phyloP scores from a whole-genome alignment of 257 asterid species.

The Rauvolfia tetraphylla region DNA sequence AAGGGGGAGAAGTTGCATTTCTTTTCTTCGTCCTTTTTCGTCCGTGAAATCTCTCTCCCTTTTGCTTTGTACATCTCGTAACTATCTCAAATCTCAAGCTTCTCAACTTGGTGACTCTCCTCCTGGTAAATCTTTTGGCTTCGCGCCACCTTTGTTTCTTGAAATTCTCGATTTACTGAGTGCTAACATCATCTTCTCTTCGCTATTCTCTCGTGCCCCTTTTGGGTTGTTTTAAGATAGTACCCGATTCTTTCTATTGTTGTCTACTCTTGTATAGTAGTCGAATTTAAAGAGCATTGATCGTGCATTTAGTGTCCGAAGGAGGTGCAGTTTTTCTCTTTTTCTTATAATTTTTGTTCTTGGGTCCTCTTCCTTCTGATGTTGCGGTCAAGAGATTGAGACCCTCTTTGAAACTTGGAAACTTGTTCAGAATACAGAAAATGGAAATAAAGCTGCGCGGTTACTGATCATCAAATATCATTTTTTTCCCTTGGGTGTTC shows the following conservation, averaged over 20 bases:
- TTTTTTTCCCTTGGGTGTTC: background rate
- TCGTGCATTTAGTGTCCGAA: background rate
- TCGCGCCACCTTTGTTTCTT: background rate
- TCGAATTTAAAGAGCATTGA: background rate
- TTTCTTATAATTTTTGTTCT: background rate
- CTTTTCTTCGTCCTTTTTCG: background rate
- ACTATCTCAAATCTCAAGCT: background rate
- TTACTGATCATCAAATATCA: background rate
- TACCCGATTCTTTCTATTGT: background rate
- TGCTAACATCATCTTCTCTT: background rate
- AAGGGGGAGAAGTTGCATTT: constrained; percentile 4
- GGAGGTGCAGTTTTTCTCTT: background rate
- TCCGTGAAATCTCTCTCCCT: background rate
- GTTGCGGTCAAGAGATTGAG: background rate
- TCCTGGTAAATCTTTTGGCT: background rate
- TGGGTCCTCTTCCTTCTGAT: background rate
- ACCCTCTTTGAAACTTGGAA: background rate
- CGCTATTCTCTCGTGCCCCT: too few relatives aligned
- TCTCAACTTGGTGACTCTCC: background rate
- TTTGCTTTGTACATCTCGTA: background rate
- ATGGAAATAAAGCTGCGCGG: background rate
- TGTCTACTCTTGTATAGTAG: background rate
- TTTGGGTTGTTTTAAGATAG: background rate
- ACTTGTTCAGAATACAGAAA: background rate
- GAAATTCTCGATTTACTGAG: background rate